phyloP scores from a whole-genome alignment of 768 basidiomycete species.

The Rhizopogon roseolus region DNA sequence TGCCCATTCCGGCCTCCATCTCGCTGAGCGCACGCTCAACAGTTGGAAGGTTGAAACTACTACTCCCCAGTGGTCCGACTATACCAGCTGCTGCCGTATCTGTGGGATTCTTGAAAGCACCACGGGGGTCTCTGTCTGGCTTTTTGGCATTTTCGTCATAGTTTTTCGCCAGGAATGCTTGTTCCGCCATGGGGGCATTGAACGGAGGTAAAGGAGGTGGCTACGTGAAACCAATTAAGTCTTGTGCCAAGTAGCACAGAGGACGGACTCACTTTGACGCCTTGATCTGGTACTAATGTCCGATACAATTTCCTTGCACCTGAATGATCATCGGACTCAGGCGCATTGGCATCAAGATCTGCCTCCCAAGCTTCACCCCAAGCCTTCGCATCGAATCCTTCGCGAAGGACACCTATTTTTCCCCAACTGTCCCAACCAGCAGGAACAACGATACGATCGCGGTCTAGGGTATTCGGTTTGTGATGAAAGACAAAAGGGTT shows the following conservation, averaged over 20 bases:
- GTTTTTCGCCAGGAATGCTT: slow-evolving; percentile 85
- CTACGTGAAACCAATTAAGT: slow-evolving; percentile 28
- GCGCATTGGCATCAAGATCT: slow-evolving; percentile 51
- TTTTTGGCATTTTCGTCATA: slow-evolving; percentile 92
- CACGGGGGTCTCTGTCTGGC: slow-evolving; percentile 83
- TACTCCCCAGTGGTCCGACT: slow-evolving; percentile 90
- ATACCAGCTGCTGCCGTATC: slow-evolving; percentile 64
- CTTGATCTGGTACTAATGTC: slow-evolving; percentile 70
- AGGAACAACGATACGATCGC: slow-evolving; percentile 88
- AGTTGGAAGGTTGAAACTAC: slow-evolving; percentile 77
- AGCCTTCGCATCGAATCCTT: slow-evolving; percentile 81
- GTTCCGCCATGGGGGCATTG: slow-evolving; percentile 82
- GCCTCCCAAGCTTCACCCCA: slow-evolving; percentile 81
- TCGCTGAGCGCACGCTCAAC: slow-evolving; percentile 86
- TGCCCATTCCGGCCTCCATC: slow-evolving; percentile 65
- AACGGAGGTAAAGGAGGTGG: slow-evolving; percentile 66
- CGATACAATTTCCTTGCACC: slow-evolving; percentile 68
- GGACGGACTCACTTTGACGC: slow-evolving; percentile 51
- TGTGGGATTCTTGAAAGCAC: slow-evolving; percentile 75
- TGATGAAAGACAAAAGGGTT: slow-evolving; percentile 85
- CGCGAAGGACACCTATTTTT: slow-evolving; percentile 85
- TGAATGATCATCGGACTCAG: slow-evolving; percentile 32
- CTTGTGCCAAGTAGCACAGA: neutral
- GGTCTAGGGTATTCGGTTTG: slow-evolving; percentile 88
- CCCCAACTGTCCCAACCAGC: slow-evolving; percentile 99